Evolutionary conservation across 1,284 basidiomycete genomes (phyloP).

Genomic region (Chalciporus sp.): DNA sequence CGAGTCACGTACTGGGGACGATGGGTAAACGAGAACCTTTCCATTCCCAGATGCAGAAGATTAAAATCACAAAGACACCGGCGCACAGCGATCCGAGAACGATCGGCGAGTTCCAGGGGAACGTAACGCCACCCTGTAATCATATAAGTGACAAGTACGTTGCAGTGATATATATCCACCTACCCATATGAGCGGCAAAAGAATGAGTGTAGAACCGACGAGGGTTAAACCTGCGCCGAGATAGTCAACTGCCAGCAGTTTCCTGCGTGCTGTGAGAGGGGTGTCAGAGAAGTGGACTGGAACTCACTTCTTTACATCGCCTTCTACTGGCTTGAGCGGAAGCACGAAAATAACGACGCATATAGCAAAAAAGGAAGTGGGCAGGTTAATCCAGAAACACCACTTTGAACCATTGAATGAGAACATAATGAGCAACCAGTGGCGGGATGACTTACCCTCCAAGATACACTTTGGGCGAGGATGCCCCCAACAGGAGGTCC

Average conservation of each 20-base stretch:
- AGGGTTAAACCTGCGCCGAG: slow-evolving; percentile 61
- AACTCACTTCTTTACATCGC: slow-evolving; percentile 50
- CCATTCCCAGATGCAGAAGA: slow-evolving; percentile 78
- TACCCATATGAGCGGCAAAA: slow-evolving; percentile 78
- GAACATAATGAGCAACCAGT: background rate
- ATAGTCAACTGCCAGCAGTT: slow-evolving; percentile 73
- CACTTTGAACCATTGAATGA: slow-evolving; percentile 39
- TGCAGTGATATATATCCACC: slow-evolving; percentile 15
- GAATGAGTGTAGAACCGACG: slow-evolving; percentile 60
- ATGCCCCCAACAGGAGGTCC: slow-evolving; percentile 64
- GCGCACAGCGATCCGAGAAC: slow-evolving; percentile 65
- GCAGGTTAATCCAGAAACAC: slow-evolving; percentile 72
- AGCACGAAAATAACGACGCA: slow-evolving; percentile 61
- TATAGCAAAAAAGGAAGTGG: slow-evolving; percentile 55
- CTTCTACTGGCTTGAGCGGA: slow-evolving; percentile 66
- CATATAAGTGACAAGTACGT: slow-evolving; percentile 4
- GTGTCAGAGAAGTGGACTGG: background rate
- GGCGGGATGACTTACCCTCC: slow-evolving; percentile 50
- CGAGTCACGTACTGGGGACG: slow-evolving; percentile 56
- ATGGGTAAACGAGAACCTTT: slow-evolving; percentile 69
- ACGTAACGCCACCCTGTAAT: slow-evolving; percentile 63
- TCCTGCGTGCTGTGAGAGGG: slow-evolving; percentile 38
- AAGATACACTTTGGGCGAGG: slow-evolving; percentile 56
- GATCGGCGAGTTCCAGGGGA: slow-evolving; percentile 65
- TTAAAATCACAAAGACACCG: slow-evolving; percentile 51